Percentiles rank a stretch among this genome's conserved stretches.
These are phyloP conservation scores for Yamadazyma scolyti DNA, from an alignment of 805 yeast genomes.

Conservation along the genomic window DNA sequence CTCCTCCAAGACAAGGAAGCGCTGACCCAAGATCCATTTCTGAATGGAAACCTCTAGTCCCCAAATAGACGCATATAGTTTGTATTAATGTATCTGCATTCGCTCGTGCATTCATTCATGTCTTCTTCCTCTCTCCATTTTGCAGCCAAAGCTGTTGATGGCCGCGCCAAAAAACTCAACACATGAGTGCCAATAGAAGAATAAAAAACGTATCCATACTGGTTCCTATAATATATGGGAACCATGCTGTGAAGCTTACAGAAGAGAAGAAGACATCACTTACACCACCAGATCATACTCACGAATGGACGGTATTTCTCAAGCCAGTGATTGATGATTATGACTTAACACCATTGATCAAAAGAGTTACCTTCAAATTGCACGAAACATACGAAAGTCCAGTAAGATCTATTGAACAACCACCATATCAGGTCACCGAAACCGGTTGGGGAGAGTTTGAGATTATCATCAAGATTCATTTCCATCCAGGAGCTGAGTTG, in stretches of 20 bases:
- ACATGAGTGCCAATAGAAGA: constrained; percentile 16
- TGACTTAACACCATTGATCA: constrained; percentile 77
- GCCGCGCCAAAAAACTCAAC: too few relatives aligned
- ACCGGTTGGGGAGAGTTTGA: constrained; percentile 99
- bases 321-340: constrained; percentile 64
- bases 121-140: too few relatives aligned
- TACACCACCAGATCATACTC: constrained; percentile 84
- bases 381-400: constrained; percentile 93
- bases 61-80: constrained; percentile 36
- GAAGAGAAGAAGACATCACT: constrained; percentile 35
- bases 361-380: constrained; percentile 87
- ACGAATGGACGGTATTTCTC: constrained; percentile 93
- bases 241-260: constrained; percentile 32
- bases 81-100: too few relatives aligned
- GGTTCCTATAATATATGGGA: constrained; percentile 42
- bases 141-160: too few relatives aligned
- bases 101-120: too few relatives aligned
- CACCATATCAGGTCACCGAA: constrained; percentile 94
- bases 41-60: constrained; percentile 51
- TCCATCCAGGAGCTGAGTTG: constrained; percentile 68
- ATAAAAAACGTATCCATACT: constrained; percentile 34
- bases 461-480: constrained; percentile 80
- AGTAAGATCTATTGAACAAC: constrained; percentile 78
- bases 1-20: constrained; percentile 11
- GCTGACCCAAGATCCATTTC: constrained; percentile 24